Percentiles rank a stretch among this genome's conserved stretches.
These are phyloP conservation scores for Ottelia alismoides DNA, from an alignment of 106 monocot species.

Conservation along the genomic window DNA sequence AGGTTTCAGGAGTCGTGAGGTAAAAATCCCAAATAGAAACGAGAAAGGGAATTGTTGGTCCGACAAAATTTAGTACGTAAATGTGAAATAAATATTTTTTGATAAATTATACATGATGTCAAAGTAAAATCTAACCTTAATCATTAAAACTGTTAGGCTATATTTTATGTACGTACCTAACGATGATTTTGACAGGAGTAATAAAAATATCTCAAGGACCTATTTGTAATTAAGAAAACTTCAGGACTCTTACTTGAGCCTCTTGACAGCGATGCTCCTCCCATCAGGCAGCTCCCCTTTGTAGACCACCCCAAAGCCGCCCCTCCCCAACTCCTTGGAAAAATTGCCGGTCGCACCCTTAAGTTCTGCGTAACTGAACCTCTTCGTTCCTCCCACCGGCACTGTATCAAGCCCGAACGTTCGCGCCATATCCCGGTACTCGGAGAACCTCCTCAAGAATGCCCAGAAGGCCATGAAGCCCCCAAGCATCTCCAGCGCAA, in stretches of 20 bases:
- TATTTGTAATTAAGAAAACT: no score
- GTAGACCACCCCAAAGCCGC: conserved; percentile 14
- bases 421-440: conserved; percentile 73
- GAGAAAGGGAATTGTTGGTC: no score
- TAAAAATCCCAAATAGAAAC: no score
- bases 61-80: no score
- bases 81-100: no score
- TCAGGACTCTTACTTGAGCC: neutral
- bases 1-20: no score
- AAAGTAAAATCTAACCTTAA: no score
- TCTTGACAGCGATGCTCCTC: conserved; percentile 3
- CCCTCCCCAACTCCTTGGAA: neutral
- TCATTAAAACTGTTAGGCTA: no score
- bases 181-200: no score
- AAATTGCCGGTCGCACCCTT: conserved; percentile 2
- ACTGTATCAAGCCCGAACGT: conserved; percentile 52
- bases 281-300: conserved; percentile 12
- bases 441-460: conserved; percentile 53
- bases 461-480: conserved; percentile 59
- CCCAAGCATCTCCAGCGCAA: conserved; percentile 46
- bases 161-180: no score
- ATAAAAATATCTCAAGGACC: no score
- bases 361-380: conserved; percentile 14
- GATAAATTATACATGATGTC: no score
- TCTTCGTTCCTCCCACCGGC: conserved; percentile 45